Conservation (phyloP, 2,329 filamentous ascomycete genomes). For the Fusarium dimerum region DNA sequence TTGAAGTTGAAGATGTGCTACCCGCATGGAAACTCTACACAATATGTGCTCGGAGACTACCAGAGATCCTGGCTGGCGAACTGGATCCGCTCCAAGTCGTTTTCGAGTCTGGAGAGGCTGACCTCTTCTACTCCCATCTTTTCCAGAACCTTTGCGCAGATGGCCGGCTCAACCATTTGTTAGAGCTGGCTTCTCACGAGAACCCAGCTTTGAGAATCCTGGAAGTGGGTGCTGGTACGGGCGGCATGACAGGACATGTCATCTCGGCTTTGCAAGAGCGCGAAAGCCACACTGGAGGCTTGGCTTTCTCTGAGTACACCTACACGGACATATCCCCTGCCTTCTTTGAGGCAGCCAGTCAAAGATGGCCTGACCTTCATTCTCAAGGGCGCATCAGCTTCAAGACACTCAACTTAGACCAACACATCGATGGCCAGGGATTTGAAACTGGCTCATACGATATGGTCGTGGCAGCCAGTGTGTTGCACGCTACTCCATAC, state of each 20-base stretch:
- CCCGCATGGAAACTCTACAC: slow-evolving; percentile 8
- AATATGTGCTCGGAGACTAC: background rate
- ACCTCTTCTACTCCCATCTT: slow-evolving; percentile 4
- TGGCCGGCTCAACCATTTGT: background rate
- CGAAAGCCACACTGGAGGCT: background rate
- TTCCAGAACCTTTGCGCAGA: slow-evolving; percentile 4
- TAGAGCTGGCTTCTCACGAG: slow-evolving; percentile 4
- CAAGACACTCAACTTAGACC: slow-evolving; percentile 29
- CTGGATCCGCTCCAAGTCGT: slow-evolving; percentile 1
- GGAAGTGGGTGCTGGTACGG: slow-evolving; percentile 7
- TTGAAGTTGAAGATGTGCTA: background rate
- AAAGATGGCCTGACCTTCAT: slow-evolving; percentile 3
- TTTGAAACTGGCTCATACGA: slow-evolving; percentile 21
- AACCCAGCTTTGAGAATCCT: slow-evolving; percentile 3
- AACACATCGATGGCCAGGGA: slow-evolving; percentile 7
- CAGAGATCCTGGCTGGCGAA: background rate
- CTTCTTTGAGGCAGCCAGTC: slow-evolving; percentile 33
- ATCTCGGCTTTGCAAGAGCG: slow-evolving; percentile 1
- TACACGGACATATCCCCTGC: slow-evolving; percentile 42
- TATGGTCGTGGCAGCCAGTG: slow-evolving; percentile 29
- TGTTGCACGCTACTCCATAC: slow-evolving; percentile 32
- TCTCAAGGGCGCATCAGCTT: slow-evolving; percentile 11
- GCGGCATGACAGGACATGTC: slow-evolving; percentile 1
- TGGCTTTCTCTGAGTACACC: slow-evolving; percentile 33
- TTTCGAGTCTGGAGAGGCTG: slow-evolving; percentile 5